Evolutionary conservation across 139 green algal species (phyloP).

Genomic region (Zygnema circumcarinatum): DNA sequence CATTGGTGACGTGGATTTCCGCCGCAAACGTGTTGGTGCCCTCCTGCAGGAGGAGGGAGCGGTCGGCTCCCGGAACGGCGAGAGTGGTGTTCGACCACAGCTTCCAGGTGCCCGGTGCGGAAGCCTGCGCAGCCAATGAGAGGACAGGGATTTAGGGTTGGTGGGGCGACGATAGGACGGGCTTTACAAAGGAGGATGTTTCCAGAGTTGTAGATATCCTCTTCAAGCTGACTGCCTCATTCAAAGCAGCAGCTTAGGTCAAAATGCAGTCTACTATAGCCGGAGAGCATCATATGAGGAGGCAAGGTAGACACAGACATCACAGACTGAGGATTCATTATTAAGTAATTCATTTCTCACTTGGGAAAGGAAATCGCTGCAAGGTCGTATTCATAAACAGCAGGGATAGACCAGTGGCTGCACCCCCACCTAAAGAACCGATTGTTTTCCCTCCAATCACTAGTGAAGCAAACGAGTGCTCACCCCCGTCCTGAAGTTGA

Average conservation of each 20-base stretch:
- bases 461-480: background rate
- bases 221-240: background rate
- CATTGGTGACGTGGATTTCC: background rate
- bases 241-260: background rate
- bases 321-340: too few relatives aligned
- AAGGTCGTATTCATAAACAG: too few relatives aligned
- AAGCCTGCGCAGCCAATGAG: too few relatives aligned
- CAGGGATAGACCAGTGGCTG: background rate
- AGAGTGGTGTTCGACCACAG: background rate
- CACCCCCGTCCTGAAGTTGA: background rate
- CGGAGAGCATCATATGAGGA: too few relatives aligned
- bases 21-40: background rate
- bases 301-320: too few relatives aligned
- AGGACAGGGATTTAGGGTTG: background rate
- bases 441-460: background rate
- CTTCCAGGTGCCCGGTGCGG: too few relatives aligned
- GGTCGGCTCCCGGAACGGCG: background rate
- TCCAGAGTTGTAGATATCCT: background rate
- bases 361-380: too few relatives aligned
- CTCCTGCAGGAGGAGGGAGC: background rate
- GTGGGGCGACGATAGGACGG: background rate
- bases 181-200: background rate
- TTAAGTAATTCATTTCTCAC: too few relatives aligned
- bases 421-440: background rate
- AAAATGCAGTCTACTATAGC: too few relatives aligned